Conservation (phyloP, 2,329 filamentous ascomycete species). For the Cylindrodendrum hubeiense region DNA sequence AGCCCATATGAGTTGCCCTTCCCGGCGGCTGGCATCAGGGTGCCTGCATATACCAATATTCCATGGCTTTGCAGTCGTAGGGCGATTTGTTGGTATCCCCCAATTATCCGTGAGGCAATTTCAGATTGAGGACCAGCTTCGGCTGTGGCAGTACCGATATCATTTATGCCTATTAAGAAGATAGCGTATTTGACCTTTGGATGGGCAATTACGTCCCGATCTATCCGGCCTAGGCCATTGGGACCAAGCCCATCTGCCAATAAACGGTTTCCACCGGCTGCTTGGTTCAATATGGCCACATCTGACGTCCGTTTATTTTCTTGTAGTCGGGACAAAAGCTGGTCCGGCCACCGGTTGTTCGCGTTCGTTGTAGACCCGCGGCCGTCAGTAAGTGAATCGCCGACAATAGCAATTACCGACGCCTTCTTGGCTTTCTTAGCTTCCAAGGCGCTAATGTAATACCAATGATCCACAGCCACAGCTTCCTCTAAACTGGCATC, state of each 20-base stretch:
- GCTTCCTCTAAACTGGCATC: background rate
- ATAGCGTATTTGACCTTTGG: background rate
- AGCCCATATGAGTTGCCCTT: constrained; percentile 1
- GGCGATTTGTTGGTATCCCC: background rate
- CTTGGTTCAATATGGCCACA: constrained; percentile 1
- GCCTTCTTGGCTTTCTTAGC: background rate
- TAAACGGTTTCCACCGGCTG: constrained; percentile 2
- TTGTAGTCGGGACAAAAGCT: background rate
- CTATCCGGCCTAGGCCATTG: background rate
- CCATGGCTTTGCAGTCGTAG: background rate
- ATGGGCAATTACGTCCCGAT: constrained; percentile 5
- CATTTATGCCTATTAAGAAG: constrained; percentile 9
- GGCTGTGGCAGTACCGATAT: background rate
- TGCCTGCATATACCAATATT: background rate
- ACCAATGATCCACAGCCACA: background rate
- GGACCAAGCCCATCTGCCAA: background rate
- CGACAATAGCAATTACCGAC: background rate
- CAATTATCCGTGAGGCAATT: background rate
- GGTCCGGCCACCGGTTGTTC: constrained; percentile 15
- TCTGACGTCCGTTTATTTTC: constrained; percentile 19
- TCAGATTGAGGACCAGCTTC: background rate
- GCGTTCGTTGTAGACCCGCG: background rate
- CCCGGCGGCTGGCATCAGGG: background rate
- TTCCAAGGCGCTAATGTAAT: background rate
- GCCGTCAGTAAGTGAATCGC: constrained; percentile 7